These are phyloP conservation scores for Xerocomellus amylosporus DNA, from an alignment of 768 basidiomycete genomes.

Conservation along the genomic window DNA sequence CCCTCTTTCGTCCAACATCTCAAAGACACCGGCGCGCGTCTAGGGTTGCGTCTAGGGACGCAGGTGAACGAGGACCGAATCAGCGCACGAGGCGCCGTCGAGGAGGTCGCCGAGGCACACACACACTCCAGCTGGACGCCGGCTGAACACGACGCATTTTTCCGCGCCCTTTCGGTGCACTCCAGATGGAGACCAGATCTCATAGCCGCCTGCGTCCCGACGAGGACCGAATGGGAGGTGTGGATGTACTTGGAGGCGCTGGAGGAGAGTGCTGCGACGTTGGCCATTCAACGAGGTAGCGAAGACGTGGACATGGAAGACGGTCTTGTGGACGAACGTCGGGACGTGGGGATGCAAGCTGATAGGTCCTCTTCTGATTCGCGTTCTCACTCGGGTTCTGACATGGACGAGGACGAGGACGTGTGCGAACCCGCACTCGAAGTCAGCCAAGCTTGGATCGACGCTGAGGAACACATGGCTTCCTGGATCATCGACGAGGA, in stretches of 20 bases:
- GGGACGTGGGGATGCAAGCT: conserved; percentile 1
- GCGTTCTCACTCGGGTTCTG: conserved; percentile 4
- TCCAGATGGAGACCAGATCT: conserved; percentile 77
- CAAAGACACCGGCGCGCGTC: conserved; percentile 22
- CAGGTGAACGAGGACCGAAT: background rate
- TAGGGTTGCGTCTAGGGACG: conserved; percentile 5
- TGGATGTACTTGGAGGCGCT: conserved; percentile 62
- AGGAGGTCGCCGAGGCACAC: background rate
- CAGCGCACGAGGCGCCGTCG: background rate
- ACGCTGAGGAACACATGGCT: conserved; percentile 35
- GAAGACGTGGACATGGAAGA: conserved; percentile 3
- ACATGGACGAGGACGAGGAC: background rate
- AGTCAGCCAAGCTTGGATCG: conserved; percentile 36
- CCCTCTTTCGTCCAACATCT: conserved; percentile 28
- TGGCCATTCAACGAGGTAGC: conserved; percentile 15
- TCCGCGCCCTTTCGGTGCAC: conserved; percentile 61
- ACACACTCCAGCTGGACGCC: conserved; percentile 50
- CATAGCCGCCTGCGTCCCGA: conserved; percentile 62
- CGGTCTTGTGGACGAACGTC: background rate
- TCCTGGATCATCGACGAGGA: conserved; percentile 19
- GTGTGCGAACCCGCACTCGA: conserved; percentile 33
- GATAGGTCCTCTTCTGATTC: conserved; percentile 27
- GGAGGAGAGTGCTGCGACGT: conserved; percentile 22
- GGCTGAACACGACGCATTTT: conserved; percentile 68
- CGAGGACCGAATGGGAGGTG: conserved; percentile 67